A percentile compares a stretch with the other conserved stretches of the same genome.
phyloP scores from a whole-genome alignment of 495 filamentous ascomycete species.

The Bacidia rubella region DNA sequence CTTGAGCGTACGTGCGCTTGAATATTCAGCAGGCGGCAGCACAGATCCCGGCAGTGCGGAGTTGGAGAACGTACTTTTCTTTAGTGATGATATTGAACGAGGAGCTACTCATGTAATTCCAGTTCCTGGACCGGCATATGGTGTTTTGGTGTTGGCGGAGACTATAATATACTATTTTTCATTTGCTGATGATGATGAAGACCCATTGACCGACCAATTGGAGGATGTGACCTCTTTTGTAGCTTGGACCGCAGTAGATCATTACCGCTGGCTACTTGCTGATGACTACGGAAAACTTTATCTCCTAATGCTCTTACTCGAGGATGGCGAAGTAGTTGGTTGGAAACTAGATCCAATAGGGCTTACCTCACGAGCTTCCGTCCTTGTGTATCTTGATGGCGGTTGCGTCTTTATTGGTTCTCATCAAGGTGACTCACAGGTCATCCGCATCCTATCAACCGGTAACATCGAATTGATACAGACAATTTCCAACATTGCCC shows the following conservation, averaged over 20 bases:
- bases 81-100: constrained; percentile 49
- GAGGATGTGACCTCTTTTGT: constrained; percentile 69
- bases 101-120: constrained; percentile 77
- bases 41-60: constrained; percentile 36
- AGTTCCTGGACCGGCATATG: constrained; percentile 51
- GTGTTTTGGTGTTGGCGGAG: constrained; percentile 74
- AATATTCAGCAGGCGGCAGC: constrained; percentile 33
- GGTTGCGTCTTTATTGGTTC: constrained; percentile 76
- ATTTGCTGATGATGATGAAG: constrained; percentile 54
- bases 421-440: constrained; percentile 82
- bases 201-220: constrained; percentile 43
- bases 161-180: constrained; percentile 72
- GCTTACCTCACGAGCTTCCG: constrained; percentile 55
- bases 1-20: constrained; percentile 45
- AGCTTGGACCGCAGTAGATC: constrained; percentile 74
- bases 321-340: constrained; percentile 47
- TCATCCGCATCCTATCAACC: constrained; percentile 48
- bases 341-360: constrained; percentile 59
- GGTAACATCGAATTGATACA: constrained; percentile 51
- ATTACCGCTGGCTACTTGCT: constrained; percentile 66
- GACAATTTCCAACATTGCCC: constrained; percentile 71
- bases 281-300: constrained; percentile 82
- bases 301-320: constrained; percentile 59
- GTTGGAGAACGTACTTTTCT: constrained; percentile 35
- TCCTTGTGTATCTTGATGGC: constrained; percentile 65